These are phyloP conservation scores for Hortaea werneckii DNA, from an alignment of 2,329 filamentous ascomycete genomes.

Conservation along the genomic window DNA sequence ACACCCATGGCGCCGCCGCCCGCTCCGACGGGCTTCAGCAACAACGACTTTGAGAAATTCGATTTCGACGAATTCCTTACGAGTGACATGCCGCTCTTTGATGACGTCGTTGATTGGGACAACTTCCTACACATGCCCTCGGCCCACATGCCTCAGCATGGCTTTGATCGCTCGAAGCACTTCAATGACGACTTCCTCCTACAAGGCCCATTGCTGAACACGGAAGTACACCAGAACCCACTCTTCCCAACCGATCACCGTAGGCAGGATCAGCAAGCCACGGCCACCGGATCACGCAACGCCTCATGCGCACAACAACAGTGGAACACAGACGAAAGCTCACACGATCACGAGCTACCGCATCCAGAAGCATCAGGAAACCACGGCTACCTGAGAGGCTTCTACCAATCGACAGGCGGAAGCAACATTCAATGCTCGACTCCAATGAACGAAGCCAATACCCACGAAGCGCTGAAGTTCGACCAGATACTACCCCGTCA, in stretches of 20 bases:
- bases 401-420: slow-evolving; percentile 2
- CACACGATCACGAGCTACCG: not conserved
- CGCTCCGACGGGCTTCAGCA: not conserved
- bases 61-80: slow-evolving; percentile 4
- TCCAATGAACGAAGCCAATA: not conserved
- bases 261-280: not conserved
- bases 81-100: slow-evolving; percentile 13
- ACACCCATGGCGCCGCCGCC: not conserved
- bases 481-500: not conserved
- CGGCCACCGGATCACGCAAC: not conserved
- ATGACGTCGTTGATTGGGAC: slow-evolving; percentile 13
- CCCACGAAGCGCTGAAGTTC: not conserved
- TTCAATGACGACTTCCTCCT: slow-evolving; percentile 2
- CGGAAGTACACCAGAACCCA: not conserved
- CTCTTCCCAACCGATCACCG: not conserved
- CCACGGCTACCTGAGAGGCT: not conserved
- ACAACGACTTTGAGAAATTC: slow-evolving; percentile 1
- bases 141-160: slow-evolving; percentile 5
- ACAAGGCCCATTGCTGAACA: not conserved
- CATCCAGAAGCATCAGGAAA: not conserved
- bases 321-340: not conserved
- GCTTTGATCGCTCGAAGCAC: slow-evolving; percentile 10
- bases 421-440: slow-evolving; percentile 1
- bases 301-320: not conserved
- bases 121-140: slow-evolving; percentile 15